A percentile compares a stretch with the other conserved stretches of the same genome.
phyloP scores from a whole-genome alignment of 1,284 basidiomycete genomes.

The Rhodotorula sp. region DNA sequence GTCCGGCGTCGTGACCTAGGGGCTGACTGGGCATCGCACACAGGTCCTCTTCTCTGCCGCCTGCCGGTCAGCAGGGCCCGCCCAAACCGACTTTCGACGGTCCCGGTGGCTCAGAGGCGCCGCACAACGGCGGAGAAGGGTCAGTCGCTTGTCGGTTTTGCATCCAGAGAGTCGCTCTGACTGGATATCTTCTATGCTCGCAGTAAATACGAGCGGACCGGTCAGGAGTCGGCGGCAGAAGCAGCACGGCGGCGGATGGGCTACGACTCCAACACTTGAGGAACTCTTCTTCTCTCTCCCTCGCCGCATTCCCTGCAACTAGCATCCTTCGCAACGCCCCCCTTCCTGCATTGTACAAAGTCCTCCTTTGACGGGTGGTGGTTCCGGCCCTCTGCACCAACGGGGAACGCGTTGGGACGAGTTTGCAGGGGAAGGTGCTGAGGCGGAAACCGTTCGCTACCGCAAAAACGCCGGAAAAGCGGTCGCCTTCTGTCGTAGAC shows the following conservation, averaged over 20 bases:
- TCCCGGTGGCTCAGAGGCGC: background rate
- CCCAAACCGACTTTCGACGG: background rate
- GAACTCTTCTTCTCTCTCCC: too few species aligned
- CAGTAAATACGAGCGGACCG: background rate
- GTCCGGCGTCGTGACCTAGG: background rate
- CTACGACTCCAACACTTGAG: background rate
- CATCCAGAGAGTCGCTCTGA: background rate
- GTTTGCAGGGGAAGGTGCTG: too few species aligned
- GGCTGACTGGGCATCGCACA: too few species aligned
- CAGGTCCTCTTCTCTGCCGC: background rate
- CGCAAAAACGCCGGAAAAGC: too few species aligned
- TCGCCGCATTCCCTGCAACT: too few species aligned
- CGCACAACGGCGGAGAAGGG: slow-evolving; percentile 3
- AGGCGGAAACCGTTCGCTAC: too few species aligned
- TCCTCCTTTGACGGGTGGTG: too few species aligned
- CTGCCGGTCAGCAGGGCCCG: background rate
- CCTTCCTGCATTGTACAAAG: too few species aligned
- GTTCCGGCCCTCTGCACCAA: too few species aligned
- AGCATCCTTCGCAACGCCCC: too few species aligned
- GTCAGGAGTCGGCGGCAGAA: background rate
- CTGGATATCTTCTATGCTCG: background rate
- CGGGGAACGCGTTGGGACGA: too few species aligned
- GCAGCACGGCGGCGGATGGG: background rate
- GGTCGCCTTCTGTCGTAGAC: too few species aligned
- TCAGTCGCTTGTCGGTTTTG: background rate